Evolutionary conservation across 441 rosid genomes (phyloP), one percentile per base, ranked within the genome.

Genomic region (Corymbia calophylla): DNA sequence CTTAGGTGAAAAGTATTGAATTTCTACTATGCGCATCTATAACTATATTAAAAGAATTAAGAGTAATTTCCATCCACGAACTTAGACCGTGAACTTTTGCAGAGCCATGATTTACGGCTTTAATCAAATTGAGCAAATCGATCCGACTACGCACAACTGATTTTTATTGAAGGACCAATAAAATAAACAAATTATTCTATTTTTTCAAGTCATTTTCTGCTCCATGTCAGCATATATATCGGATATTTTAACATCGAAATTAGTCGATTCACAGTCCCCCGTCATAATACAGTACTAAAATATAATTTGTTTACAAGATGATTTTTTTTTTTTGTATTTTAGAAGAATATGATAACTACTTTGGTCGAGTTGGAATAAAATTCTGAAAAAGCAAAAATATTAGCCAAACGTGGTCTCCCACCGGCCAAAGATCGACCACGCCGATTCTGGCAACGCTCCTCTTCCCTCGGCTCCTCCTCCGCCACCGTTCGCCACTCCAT

Each of bases 1-100:
- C 25, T 1, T 55, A 0, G 58, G 25, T 10, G 0, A 55, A 55
- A 55, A 8, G 11, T 3, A 55, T 19, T 55, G 60, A 55, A 39
- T 39, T 39, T 39, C 44, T 39, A 39, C 44, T 39, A 39, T 39
- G 44, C 44, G 1, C 44, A 39, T 39, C 44, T 39, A 39, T 39
- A 39, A 39, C 44, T 39, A 39, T 39, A 39, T 39, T 39, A 39
- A 39, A 39, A 39, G 44, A 39, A 39, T 39, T 5, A 39, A 39
- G 1, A 39, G 1, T 39, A 39, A 39, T 39, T 39, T 39, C 44
- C 44, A 39, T 39, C 1, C 44, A 39, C 44, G 44, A 39, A 39
- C 44, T 39, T 39, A 39, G 44, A 39, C 44, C 6, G 44, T 39
- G 44, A 39, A 39, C 44, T 39, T 39, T 39, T 39, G 44, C 44